Conservation (phyloP, 1,284 basidiomycete species). For the Ceratorhiza oryzae-sativae region DNA sequence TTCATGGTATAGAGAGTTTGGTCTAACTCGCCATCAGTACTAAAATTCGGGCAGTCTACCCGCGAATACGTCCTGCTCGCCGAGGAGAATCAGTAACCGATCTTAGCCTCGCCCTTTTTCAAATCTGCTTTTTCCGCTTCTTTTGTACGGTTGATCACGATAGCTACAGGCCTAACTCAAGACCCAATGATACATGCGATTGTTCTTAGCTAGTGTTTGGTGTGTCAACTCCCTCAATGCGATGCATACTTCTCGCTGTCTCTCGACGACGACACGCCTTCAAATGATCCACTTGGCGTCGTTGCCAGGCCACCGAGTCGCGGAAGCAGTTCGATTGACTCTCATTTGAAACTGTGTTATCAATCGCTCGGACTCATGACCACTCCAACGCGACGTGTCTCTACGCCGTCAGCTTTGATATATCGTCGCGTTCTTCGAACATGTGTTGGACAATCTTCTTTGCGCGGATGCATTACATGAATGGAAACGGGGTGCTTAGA, state of each 20-base stretch:
- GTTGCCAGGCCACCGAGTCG: background rate
- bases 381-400: background rate
- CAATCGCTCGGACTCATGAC: background rate
- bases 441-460: background rate
- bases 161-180: background rate
- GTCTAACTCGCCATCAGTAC: constrained; percentile 60
- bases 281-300: background rate
- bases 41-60: constrained; percentile 88
- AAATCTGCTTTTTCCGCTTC: background rate
- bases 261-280: background rate
- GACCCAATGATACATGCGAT: background rate
- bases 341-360: background rate
- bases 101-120: background rate
- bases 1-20: background rate
- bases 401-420: background rate
- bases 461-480: background rate
- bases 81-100: constrained; percentile 63
- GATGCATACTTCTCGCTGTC: background rate
- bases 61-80: constrained; percentile 89
- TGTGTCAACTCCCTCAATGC: background rate
- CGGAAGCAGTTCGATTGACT: background rate
- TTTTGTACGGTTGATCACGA: background rate
- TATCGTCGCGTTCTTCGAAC: background rate
- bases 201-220: background rate
- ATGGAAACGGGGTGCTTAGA: constrained; percentile 25